Evolutionary conservation across 2,329 filamentous ascomycete species (phyloP), one percentile per base, ranked within the genome.

Genomic region (Colletotrichum sp.): DNA sequence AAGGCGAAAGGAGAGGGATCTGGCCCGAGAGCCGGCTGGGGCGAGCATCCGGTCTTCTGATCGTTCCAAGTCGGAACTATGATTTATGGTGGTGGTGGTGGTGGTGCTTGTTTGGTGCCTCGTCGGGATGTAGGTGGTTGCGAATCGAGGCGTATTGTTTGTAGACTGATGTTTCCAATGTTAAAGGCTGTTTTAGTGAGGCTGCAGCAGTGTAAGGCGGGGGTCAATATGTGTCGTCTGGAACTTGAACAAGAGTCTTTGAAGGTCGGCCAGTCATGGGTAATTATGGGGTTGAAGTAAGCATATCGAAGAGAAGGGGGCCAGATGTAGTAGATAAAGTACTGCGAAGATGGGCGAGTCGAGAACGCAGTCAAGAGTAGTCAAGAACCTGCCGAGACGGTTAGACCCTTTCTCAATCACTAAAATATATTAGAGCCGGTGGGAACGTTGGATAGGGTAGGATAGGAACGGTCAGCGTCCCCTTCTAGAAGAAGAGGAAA

Each of bases 11-110:
- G 74, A 74, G 39, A 69, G 44, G 59, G 74, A 76, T 64, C 70
- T 68, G 64, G 60, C 30, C 59, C 74, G 74, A 48, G 74, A 76
- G 74, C 64, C 48, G 74, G 64, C 39, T 48, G 74, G 36, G 15
- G 70, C 70, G 65, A 66, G 57, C 74, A 76, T 76, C 57, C 30
- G 73, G 44, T 71, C 63, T 48, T 63, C 68, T 63, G 57, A 32
- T 70, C 19, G 68, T 70, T 48, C 59, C 68, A 63, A 52, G 57
- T 63, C 27, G 27, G 57, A 70, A 55, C 57, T 52, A 63, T 64
- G 68, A 12, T 59, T 63, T 19, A 13, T 61, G 25, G 44, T 15
- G n/a, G 52, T 30, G 16, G 32, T 64, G n/a, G 57, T 55, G 8
- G 22, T 0, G 27, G 39, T 63, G 32, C 32, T 16, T 34, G 13